Conservation (phyloP, 345 rosid genomes). For the Populus alba region DNA sequence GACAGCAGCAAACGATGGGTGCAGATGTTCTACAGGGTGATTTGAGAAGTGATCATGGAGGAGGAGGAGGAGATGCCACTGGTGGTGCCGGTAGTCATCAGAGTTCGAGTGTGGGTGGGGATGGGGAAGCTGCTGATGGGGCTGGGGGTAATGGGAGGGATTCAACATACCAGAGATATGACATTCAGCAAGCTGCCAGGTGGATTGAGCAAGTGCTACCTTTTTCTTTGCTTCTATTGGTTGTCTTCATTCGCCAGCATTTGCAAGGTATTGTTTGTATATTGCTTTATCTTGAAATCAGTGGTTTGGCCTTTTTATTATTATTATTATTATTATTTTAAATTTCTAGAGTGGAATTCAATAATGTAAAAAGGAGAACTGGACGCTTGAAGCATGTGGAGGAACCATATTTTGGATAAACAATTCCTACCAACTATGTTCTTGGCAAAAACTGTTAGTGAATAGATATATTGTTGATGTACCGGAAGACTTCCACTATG, state of each 20-base stretch:
- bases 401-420: neutral
- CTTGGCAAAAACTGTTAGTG: neutral
- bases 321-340: neutral
- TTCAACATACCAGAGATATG: constrained; percentile 95
- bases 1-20: constrained; percentile 19
- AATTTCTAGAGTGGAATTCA: neutral
- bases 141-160: constrained; percentile 54
- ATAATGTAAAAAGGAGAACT: neutral
- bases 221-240: constrained; percentile 91
- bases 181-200: constrained; percentile 98
- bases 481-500: neutral
- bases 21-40: constrained; percentile 47
- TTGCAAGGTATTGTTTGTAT: constrained; percentile 63
- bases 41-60: constrained; percentile 39
- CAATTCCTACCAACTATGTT: neutral
- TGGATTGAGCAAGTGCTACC: constrained; percentile 99
- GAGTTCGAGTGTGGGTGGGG: constrained; percentile 40
- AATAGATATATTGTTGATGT: neutral
- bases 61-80: constrained; percentile 40
- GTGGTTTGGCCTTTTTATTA: neutral
- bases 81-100: constrained; percentile 39
- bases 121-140: constrained; percentile 55
- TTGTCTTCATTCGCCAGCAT: constrained; percentile 98
- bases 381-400: neutral
- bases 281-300: neutral